phyloP scores from a whole-genome alignment of 495 filamentous ascomycete species.

The Bombardia bombarda region DNA sequence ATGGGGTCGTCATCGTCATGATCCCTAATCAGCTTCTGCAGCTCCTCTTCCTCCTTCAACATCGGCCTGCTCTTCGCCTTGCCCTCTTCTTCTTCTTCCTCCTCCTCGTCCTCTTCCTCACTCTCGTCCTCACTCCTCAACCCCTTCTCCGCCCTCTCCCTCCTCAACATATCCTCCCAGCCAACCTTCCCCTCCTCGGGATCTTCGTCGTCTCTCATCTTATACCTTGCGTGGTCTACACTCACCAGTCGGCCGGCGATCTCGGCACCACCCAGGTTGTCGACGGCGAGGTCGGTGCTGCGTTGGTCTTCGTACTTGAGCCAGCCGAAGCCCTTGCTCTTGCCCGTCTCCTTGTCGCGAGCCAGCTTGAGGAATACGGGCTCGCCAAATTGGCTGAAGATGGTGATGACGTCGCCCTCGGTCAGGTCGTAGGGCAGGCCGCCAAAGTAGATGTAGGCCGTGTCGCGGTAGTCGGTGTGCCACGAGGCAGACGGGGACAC shows the following conservation, averaged over 20 bases:
- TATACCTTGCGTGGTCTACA: constrained; percentile 91
- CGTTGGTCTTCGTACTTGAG: constrained; percentile 98
- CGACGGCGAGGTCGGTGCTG: constrained; percentile 89
- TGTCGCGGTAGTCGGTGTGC: constrained; percentile 96
- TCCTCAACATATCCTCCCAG: constrained; percentile 37
- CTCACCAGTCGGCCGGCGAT: constrained; percentile 73
- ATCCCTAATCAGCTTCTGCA: constrained; percentile 63
- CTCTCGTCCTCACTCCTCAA: constrained; percentile 29
- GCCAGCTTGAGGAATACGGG: constrained; percentile 83
- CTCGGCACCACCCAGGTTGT: constrained; percentile 82
- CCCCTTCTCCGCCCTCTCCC: constrained; percentile 30
- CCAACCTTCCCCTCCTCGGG: constrained; percentile 46
- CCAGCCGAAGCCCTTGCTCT: constrained; percentile 87
- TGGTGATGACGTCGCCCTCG: constrained; percentile 91
- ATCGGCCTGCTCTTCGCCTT: constrained; percentile 31
- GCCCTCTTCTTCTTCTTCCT: constrained; percentile 25
- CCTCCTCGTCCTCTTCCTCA: constrained; percentile 29
- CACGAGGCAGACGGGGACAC: constrained; percentile 80
- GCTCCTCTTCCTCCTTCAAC: constrained; percentile 62
- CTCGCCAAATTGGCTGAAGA: constrained; percentile 96
- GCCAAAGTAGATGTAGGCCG: constrained; percentile 93
- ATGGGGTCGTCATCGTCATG: constrained; percentile 97
- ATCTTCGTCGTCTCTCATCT: constrained; percentile 78
- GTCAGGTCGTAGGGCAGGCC: constrained; percentile 89
- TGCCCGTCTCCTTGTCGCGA: constrained; percentile 93